Percentiles rank a stretch among this genome's conserved stretches.
These are phyloP conservation scores for Racocetra persica DNA, from an alignment of 371 early-diverging fungal species.

Conservation along the genomic window DNA sequence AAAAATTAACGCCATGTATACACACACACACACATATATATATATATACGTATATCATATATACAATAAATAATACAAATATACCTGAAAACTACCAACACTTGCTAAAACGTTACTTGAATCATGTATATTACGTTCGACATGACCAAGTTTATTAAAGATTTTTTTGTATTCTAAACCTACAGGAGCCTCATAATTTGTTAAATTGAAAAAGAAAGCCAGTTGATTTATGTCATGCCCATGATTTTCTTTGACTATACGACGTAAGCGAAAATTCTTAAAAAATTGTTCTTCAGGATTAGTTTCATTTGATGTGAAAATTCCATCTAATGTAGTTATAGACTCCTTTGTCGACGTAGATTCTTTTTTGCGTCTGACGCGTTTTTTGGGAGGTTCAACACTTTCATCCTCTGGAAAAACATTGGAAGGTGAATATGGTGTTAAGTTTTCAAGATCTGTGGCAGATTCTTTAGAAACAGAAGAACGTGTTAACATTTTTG, in stretches of 20 bases:
- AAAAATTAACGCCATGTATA: too few relatives aligned
- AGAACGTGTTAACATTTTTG: slow-evolving; percentile 23
- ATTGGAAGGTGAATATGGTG: background rate
- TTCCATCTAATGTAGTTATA: background rate
- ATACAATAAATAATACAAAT: background rate
- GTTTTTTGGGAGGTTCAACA: background rate
- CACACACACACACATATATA: too few relatives aligned
- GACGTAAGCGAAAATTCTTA: slow-evolving; percentile 74
- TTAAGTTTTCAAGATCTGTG: background rate
- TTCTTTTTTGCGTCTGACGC: background rate
- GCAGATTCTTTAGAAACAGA: background rate
- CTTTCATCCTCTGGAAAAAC: background rate
- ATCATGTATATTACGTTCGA: slow-evolving; percentile 68
- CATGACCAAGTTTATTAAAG: slow-evolving; percentile 73
- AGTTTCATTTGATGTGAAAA: background rate
- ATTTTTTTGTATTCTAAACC: slow-evolving; percentile 62
- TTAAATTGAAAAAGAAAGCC: slow-evolving; percentile 70
- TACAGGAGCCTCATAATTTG: slow-evolving; percentile 59
- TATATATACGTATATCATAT: background rate
- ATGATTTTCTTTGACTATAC: slow-evolving; percentile 91
- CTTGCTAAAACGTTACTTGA: slow-evolving; percentile 79
- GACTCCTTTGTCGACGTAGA: background rate
- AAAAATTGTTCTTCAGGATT: slow-evolving; percentile 60
- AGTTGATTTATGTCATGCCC: slow-evolving; percentile 74
- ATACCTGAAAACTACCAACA: slow-evolving; percentile 72